Evolutionary conservation across 73 alveolate genomes (phyloP), one percentile per base, ranked within the genome.

Genomic region (Paraurostyla sp.): DNA sequence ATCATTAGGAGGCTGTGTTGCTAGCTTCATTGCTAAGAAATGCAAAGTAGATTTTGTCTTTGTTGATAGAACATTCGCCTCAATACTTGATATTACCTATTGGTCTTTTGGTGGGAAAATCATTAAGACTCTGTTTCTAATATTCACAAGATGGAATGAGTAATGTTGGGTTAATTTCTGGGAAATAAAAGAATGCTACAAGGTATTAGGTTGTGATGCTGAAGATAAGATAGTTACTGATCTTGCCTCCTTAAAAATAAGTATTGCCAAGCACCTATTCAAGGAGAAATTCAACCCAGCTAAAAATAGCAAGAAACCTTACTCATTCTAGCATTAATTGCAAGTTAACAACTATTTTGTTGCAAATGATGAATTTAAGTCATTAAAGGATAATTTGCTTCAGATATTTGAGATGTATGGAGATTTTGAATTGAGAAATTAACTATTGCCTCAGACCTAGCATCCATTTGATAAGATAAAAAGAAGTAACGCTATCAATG

Each of bases 1-100:
- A 80, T 76, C 93, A 13, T 50, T 92, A 1, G 97, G 97, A 38
- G 97, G 97, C 35, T 30, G 88, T 51, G 94, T 92, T 16, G 97
- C 97, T 3, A 38, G 88, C 0, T 78, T 88, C 57, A 50, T 88
- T 18, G 97, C 91, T n/a, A 85, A 71, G 56, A 41, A 82, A 2
- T 85, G 92, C 48, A 85, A 40, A 27, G 73, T 92, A 9, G 94
- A 92, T 43, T 92, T 92, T 46, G 85, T 92, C 25, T 92, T 87
- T 71, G 81, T 73, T 35, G 97, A 92, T 81, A 87, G 97, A 58
- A 92, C 94, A 13, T 92, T 92, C 49, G 62, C 83, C n/a, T 63
- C 91, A 49, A 38, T 92, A 15, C 59, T 30, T 0, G 54, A 54
- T 40, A 68, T 88, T 18, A 94, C 92, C 18, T 25, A 80, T 20